Conservation (phyloP, 176 grass and related monocot species). For the Saccharum officinarum region DNA sequence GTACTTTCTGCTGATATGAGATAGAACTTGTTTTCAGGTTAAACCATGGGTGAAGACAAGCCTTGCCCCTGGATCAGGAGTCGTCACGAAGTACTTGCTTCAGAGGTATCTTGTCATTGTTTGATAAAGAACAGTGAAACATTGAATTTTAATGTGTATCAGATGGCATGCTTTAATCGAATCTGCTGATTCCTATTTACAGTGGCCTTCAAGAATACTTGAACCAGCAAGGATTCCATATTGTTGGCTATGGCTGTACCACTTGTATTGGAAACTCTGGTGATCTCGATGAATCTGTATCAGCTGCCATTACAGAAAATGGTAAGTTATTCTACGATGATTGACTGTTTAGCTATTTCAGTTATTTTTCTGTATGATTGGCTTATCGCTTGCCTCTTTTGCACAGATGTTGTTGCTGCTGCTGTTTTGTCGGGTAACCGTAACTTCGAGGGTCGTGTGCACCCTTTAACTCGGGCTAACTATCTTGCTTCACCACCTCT, state of each 20-base stretch:
- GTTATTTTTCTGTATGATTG: neutral
- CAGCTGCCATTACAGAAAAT: conserved; percentile 78
- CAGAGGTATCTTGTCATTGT: conserved; percentile 56
- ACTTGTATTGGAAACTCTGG: conserved; percentile 98
- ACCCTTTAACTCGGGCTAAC: conserved; percentile 85
- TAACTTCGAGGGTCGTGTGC: conserved; percentile 91
- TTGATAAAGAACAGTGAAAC: conserved; percentile 11
- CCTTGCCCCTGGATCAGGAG: conserved; percentile 93
- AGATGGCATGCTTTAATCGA: neutral
- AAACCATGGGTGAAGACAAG: conserved; percentile 99
- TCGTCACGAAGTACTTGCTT: conserved; percentile 93
- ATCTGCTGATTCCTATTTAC: conserved; percentile 15
- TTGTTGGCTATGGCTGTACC: conserved; percentile 93
- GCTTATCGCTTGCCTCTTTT: conserved; percentile 17
- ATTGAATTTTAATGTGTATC: neutral
- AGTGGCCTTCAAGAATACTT: conserved; percentile 89
- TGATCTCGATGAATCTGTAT: conserved; percentile 83
- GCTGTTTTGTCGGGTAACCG: conserved; percentile 92
- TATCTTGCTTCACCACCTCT: conserved; percentile 92
- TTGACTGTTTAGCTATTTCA: neutral
- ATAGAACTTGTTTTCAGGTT: conserved; percentile 47
- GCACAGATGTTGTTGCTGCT: conserved; percentile 82
- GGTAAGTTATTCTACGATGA: conserved; percentile 39
- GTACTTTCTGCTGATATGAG: conserved; percentile 20
- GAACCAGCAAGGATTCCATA: conserved; percentile 83